phyloP scores from a whole-genome alignment of 2,329 filamentous ascomycete genomes.

The Atkinsonella texensis region DNA sequence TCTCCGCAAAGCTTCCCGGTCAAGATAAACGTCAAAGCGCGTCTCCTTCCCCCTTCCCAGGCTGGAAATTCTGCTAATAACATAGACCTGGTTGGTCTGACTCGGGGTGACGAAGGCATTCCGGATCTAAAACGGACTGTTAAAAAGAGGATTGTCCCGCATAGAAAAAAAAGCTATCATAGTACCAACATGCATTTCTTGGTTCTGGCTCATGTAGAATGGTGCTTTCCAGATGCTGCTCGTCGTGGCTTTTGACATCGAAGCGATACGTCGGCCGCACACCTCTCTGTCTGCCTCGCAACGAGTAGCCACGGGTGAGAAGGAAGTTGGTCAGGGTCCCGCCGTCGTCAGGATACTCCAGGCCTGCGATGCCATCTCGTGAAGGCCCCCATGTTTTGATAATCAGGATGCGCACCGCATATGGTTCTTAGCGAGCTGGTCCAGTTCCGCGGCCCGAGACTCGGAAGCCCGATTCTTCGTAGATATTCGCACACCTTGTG shows the following conservation, averaged over 20 bases:
- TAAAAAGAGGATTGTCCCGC: too few species aligned
- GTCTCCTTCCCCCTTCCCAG: neutral
- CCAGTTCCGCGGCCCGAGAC: neutral
- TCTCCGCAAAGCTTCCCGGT: neutral
- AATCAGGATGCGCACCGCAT: neutral
- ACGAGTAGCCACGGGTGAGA: neutral
- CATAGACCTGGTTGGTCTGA: neutral
- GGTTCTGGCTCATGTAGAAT: constrained; percentile 1
- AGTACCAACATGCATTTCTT: neutral
- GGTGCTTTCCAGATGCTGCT: neutral
- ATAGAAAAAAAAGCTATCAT: too few species aligned
- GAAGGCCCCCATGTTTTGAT: neutral
- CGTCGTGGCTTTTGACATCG: constrained; percentile 1
- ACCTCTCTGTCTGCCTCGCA: neutral
- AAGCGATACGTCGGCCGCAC: neutral
- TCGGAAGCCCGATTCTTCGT: neutral
- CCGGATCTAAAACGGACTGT: neutral
- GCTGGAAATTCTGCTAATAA: neutral
- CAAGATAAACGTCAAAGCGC: neutral
- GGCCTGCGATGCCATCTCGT: neutral
- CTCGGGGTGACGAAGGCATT: neutral
- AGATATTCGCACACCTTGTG: constrained; percentile 3
- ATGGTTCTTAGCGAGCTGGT: neutral
- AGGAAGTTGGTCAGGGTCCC: constrained; percentile 1
- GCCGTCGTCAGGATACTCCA: neutral